A percentile compares a stretch with the other conserved stretches of the same genome.
phyloP scores from a whole-genome alignment of 2,329 filamentous ascomycete species.

The Tolypocladium pustulatum region DNA sequence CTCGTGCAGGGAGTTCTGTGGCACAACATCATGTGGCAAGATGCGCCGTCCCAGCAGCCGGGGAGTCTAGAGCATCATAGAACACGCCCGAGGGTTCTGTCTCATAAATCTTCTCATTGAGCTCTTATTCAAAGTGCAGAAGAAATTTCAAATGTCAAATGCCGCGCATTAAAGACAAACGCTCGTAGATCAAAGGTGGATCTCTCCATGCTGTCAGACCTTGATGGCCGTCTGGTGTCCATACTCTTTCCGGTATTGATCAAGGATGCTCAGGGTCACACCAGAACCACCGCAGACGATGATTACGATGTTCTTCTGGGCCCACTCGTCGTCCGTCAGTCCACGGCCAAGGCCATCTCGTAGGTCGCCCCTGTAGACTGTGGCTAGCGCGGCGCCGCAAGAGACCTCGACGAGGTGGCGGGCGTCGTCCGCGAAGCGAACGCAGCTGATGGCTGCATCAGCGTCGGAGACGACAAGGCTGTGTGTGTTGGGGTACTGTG shows the following conservation, averaged over 20 bases:
- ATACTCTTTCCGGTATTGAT: conserved; percentile 43
- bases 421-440: conserved; percentile 72
- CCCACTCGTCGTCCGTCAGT: conserved; percentile 45
- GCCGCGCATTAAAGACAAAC: not conserved
- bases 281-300: conserved; percentile 74
- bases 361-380: conserved; percentile 54
- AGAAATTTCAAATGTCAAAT: not conserved
- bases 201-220: conserved; percentile 6
- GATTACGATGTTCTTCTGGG: conserved; percentile 64
- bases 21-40: not conserved
- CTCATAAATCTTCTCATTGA: conserved; percentile 5
- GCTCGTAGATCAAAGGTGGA: not conserved
- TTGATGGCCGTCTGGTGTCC: conserved; percentile 19
- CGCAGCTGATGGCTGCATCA: conserved; percentile 69
- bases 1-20: not conserved
- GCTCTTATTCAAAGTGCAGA: conserved; percentile 1
- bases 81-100: not conserved
- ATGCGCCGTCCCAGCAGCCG: not conserved
- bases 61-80: not conserved
- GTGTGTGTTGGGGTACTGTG: conserved; percentile 27
- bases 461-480: conserved; percentile 33
- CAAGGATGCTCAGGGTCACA: conserved; percentile 51
- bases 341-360: conserved; percentile 46
- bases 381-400: conserved; percentile 70
- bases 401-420: conserved; percentile 72